phyloP scores from a whole-genome alignment of 345 rosid species.

The Erysimum cheiranthoides region DNA sequence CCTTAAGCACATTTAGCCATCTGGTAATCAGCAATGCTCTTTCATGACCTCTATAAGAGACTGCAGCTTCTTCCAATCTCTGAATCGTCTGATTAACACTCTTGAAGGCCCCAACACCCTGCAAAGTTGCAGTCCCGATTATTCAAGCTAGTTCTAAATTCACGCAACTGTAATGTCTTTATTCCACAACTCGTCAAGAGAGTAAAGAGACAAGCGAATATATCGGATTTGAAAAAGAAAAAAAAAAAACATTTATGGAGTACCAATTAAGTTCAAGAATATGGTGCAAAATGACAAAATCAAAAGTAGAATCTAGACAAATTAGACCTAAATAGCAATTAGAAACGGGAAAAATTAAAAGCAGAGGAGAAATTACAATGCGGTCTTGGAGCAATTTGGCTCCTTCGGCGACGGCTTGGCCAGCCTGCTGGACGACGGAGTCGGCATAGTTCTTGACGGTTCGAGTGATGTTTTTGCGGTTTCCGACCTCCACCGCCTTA shows the following conservation, averaged over 20 bases:
- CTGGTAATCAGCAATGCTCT: constrained; percentile 73
- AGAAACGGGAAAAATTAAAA: neutral
- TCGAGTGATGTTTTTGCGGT: constrained; percentile 90
- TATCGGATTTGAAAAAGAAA: neutral
- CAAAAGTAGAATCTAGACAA: constrained; percentile 9
- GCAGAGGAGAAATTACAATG: constrained; percentile 58
- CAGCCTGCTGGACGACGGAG: constrained; percentile 95
- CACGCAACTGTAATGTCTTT: constrained; percentile 5
- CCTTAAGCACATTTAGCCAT: constrained; percentile 84
- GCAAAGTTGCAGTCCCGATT: constrained; percentile 19
- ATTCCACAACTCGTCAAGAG: neutral
- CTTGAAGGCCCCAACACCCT: constrained; percentile 68
- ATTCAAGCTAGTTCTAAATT: constrained; percentile 22
- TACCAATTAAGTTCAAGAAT: neutral
- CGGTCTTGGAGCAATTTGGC: constrained; percentile 97
- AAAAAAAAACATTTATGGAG: neutral
- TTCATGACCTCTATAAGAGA: constrained; percentile 76
- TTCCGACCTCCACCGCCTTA: constrained; percentile 97
- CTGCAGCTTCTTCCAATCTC: constrained; percentile 90
- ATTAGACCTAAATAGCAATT: constrained; percentile 8
- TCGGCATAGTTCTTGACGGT: constrained; percentile 90
- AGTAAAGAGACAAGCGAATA: neutral
- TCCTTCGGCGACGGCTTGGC: constrained; percentile 95
- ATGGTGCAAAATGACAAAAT: constrained; percentile 17
- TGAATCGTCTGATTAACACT: constrained; percentile 75